Evolutionary conservation across 768 basidiomycete species (phyloP).

Genomic region (Russula griseocarnosa): DNA sequence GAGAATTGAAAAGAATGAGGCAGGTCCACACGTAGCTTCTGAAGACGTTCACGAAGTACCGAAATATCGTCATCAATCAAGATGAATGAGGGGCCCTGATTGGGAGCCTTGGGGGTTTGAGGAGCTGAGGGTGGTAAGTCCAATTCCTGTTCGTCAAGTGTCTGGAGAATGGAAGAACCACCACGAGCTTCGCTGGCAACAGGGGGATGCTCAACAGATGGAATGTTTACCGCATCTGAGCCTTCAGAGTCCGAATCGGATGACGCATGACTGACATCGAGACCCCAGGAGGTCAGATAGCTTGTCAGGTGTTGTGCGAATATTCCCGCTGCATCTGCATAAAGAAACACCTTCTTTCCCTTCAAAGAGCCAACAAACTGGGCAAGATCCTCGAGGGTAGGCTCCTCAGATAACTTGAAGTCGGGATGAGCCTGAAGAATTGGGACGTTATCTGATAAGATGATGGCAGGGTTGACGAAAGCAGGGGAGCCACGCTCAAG

Average conservation of each 20-base stretch:
- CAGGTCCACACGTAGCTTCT: constrained; percentile 58
- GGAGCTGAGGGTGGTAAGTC: constrained; percentile 21
- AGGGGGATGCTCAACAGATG: constrained; percentile 7
- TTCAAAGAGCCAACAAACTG: constrained; percentile 77
- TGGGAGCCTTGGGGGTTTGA: constrained; percentile 26
- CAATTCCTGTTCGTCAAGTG: constrained; percentile 25
- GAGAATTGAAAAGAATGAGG: constrained; percentile 41
- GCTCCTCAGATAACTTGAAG: constrained; percentile 59
- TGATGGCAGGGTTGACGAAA: constrained; percentile 38
- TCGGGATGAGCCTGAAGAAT: constrained; percentile 46
- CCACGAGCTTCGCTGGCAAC: constrained; percentile 15
- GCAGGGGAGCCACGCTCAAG: constrained; percentile 58
- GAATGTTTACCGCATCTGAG: constrained; percentile 21
- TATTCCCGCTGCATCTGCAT: constrained; percentile 79
- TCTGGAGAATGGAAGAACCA: constrained; percentile 20
- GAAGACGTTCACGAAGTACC: constrained; percentile 70
- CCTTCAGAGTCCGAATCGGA: constrained; percentile 52
- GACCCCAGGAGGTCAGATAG: constrained; percentile 91
- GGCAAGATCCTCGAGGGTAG: constrained; percentile 71
- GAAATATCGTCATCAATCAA: constrained; percentile 91
- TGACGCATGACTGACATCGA: constrained; percentile 84
- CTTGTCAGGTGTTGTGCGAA: constrained; percentile 93
- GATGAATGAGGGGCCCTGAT: constrained; percentile 54
- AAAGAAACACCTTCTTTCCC: constrained; percentile 78
- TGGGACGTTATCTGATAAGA: constrained; percentile 46